Evolutionary conservation across 495 filamentous ascomycete genomes (phyloP).

Genomic region (Penicillium flavigenum): DNA sequence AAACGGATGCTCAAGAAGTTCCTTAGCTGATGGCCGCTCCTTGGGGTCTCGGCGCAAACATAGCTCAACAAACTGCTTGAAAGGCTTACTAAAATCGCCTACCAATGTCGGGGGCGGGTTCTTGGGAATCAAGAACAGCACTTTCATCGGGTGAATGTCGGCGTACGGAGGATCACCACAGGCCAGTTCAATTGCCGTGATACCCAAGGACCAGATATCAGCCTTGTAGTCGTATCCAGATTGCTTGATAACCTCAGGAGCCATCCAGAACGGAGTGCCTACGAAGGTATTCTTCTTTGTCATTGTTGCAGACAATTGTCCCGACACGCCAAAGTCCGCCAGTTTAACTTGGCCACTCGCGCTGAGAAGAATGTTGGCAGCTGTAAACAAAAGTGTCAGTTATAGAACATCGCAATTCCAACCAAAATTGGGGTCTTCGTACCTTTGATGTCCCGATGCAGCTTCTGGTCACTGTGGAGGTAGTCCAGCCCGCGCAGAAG

Average conservation of each 20-base stretch:
- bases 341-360: constrained; percentile 93
- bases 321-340: constrained; percentile 96
- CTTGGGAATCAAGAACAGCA: constrained; percentile 94
- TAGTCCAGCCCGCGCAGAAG: constrained; percentile 89
- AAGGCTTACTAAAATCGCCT: constrained; percentile 82
- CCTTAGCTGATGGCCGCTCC: constrained; percentile 82
- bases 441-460: constrained; percentile 98
- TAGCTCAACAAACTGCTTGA: constrained; percentile 91
- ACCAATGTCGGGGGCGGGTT: constrained; percentile 81
- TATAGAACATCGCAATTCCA: neutral
- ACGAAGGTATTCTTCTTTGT: constrained; percentile 99
- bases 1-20: constrained; percentile 86
- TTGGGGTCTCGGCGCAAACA: constrained; percentile 85
- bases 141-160: constrained; percentile 99
- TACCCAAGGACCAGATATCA: constrained; percentile 98
- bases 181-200: constrained; percentile 91
- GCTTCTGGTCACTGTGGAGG: constrained; percentile 89
- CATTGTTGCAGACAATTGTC: constrained; percentile 98
- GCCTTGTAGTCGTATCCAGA: constrained; percentile 98
- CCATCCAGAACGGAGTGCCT: constrained; percentile 99
- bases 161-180: constrained; percentile 93
- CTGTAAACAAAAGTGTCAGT: constrained; percentile 44
- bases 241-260: constrained; percentile 97
- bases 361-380: constrained; percentile 84
- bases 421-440: constrained; percentile 11